These are phyloP conservation scores for Papiliotrema laurentii DNA, from an alignment of 1,284 basidiomycete genomes.

Conservation along the genomic window DNA sequence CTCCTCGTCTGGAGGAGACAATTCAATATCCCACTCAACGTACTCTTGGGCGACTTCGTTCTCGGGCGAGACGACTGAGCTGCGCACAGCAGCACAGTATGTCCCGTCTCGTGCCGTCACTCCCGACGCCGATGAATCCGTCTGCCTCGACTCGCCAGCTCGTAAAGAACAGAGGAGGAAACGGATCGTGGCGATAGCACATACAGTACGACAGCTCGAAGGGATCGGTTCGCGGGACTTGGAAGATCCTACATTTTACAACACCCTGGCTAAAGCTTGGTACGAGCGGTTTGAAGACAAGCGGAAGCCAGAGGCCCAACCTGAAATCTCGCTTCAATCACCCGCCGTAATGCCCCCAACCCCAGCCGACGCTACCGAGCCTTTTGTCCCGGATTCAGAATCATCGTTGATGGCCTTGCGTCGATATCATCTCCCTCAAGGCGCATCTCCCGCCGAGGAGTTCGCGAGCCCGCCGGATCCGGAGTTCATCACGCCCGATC, in stretches of 20 bases:
- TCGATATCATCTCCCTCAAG: neutral
- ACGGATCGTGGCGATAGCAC: conserved; percentile 28
- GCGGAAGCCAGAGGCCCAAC: neutral
- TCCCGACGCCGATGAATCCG: conserved; percentile 1
- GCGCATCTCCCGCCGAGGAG: neutral
- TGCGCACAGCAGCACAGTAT: conserved; percentile 29
- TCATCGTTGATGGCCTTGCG: neutral
- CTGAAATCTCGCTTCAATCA: neutral
- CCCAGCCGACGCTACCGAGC: neutral
- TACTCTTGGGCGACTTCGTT: conserved; percentile 36
- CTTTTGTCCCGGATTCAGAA: neutral
- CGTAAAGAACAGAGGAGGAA: conserved; percentile 19
- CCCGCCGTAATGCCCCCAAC: neutral
- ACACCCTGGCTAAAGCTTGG: conserved; percentile 25
- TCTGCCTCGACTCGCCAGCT: conserved; percentile 16
- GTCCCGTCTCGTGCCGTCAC: conserved; percentile 5
- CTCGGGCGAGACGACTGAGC: conserved; percentile 31
- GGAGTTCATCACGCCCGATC: conserved; percentile 2
- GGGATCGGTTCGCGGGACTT: conserved; percentile 26
- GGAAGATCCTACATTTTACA: conserved; percentile 30
- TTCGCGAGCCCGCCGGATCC: conserved; percentile 3
- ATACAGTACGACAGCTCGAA: conserved; percentile 33
- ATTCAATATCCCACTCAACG: conserved; percentile 17
- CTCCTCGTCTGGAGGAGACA: neutral
- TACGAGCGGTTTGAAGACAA: conserved; percentile 18